A percentile compares a stretch with the other conserved stretches of the same genome.
Evolutionary conservation across 2,329 filamentous ascomycete species (phyloP).

Genomic region (Ophiostoma perfectum): DNA sequence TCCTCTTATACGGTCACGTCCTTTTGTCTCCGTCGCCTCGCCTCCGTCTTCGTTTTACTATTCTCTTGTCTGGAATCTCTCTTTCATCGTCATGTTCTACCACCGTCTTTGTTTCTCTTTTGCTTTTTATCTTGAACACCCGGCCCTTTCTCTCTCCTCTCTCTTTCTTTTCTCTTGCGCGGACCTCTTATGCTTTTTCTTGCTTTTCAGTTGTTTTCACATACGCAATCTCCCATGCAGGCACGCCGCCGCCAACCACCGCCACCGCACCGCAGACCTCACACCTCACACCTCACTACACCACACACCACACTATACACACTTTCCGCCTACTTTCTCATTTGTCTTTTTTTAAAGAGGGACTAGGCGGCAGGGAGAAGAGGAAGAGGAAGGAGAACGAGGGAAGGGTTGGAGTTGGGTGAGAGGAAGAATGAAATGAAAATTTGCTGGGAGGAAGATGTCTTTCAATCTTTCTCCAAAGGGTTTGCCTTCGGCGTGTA

Average conservation of each 20-base stretch:
- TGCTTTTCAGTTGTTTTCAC: constrained; percentile 17
- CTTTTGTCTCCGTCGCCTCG: no score
- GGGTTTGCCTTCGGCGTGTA: constrained; percentile 8
- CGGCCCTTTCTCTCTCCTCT: not conserved
- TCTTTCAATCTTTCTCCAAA: constrained; percentile 1
- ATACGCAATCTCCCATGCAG: constrained; percentile 11
- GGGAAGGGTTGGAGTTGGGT: not conserved
- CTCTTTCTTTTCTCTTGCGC: not conserved
- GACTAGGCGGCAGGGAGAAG: constrained; percentile 1
- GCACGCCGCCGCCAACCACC: constrained; percentile 1
- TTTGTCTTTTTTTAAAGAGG: not conserved
- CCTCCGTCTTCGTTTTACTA: not conserved
- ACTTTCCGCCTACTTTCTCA: not conserved
- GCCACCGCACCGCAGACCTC: not conserved
- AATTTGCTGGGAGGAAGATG: constrained; percentile 9
- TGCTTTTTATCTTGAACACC: not conserved
- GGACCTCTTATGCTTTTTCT: constrained; percentile 12
- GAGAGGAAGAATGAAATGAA: not conserved
- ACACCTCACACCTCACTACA: not conserved
- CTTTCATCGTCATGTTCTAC: not conserved
- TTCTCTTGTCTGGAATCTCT: not conserved
- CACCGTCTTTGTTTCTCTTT: not conserved
- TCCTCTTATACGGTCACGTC: not conserved
- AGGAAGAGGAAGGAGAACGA: not conserved
- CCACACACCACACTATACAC: not conserved